These are phyloP conservation scores for Exidia glandulosa DNA, from an alignment of 768 basidiomycete genomes.

Conservation along the genomic window DNA sequence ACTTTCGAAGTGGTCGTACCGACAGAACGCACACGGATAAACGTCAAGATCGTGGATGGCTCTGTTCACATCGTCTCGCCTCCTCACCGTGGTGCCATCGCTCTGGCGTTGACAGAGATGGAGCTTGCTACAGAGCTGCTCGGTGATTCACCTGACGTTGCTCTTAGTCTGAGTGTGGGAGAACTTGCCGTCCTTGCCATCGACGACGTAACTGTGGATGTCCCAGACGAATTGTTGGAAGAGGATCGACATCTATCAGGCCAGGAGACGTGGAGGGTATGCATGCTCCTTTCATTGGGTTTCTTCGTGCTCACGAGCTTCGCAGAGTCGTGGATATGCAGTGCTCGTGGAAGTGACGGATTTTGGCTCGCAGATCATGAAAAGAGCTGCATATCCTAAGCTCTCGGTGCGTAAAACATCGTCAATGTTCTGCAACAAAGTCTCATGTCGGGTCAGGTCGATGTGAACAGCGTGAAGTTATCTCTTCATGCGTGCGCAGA, in stretches of 20 bases:
- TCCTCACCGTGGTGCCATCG: conserved; percentile 50
- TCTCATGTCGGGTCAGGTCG: conserved; percentile 39
- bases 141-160: conserved; percentile 48
- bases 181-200: conserved; percentile 41
- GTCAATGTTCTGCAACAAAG: no score
- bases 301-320: background rate
- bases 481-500: conserved; percentile 70
- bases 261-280: conserved; percentile 55
- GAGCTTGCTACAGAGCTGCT: conserved; percentile 66
- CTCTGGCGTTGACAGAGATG: conserved; percentile 51
- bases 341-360: conserved; percentile 48
- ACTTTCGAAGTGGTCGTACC: conserved; percentile 91
- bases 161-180: conserved; percentile 37
- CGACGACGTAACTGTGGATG: conserved; percentile 32
- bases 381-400: background rate
- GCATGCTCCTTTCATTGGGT: conserved; percentile 10
- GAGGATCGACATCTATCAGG: conserved; percentile 17
- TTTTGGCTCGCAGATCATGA: conserved; percentile 32
- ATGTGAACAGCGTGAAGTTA: conserved; percentile 41
- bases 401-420: background rate
- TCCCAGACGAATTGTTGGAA: conserved; percentile 1
- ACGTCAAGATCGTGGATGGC: conserved; percentile 53
- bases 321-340: conserved; percentile 56
- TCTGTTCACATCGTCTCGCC: conserved; percentile 53
- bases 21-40: conserved; percentile 67